Evolutionary conservation across 257 asterid species (phyloP), one percentile per base, ranked within the genome.

Genomic region (Fraxinus excelsior): DNA sequence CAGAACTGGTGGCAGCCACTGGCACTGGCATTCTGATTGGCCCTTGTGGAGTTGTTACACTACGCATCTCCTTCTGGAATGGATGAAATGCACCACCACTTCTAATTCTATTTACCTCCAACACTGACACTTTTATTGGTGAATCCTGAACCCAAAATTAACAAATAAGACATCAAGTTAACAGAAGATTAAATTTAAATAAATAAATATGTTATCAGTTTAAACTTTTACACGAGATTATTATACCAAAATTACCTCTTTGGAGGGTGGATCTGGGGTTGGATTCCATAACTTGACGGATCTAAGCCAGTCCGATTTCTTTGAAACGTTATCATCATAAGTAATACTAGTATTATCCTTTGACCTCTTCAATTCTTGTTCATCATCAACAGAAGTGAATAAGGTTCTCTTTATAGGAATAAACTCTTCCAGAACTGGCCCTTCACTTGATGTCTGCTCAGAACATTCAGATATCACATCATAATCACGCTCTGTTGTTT

Each of bases 201-300:
- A 37, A n/a, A 10, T 3, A 74, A 67, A 32, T 21, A 11, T 38
- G 44, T 2, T 29, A 4, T 25, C 9, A 7, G 44, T 38, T 7
- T 8, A 38, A 38, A 38, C 44, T 7, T 38, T 38, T 38, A 38
- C 44, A 38, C 2, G 12, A 8, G 44, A 38, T 38, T 38, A 38
- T 38, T 38, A 38, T 10, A 10, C 44, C 10, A 28, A 68, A 70
- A 29, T 79, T 37, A 92, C 97, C 91, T 85, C 83, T 73, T 74
- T 83, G 11, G 87, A 34, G 7, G 85, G 75, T 84, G 91, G 96
- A 89, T 90, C 94, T 88, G 94, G 83, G 70, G 88, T 71, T 79
- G 85, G 91, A 73, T 85, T 92, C 94, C 96, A 92, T 1, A 92
- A 91, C 86, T 92, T 96, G 68, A 79, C 96, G 82, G 96, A 88